Evolutionary conservation across 2,329 filamentous ascomycete species (phyloP), one percentile per base, ranked within the genome.

Genomic region (Hansfordia pulvinata): DNA sequence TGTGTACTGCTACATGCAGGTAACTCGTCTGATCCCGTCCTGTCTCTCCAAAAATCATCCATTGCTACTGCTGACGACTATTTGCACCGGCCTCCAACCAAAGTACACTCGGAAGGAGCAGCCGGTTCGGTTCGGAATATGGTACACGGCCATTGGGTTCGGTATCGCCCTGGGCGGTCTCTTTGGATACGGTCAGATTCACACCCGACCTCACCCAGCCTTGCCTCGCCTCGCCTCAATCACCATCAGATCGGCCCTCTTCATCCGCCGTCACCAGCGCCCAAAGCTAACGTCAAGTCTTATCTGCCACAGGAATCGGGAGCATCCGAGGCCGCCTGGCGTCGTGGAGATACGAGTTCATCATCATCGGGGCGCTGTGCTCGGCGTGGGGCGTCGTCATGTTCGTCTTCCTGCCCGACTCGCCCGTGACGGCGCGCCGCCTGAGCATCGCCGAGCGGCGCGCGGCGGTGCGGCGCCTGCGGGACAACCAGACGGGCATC

Each of bases 311-410:
- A 30, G 70, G 61, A 0, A 75, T 76, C 23, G 71, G 72, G 2
- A 58, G 72, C 34, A 70, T 71, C 35, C 53, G 58, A 20, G 69
- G 65, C 10, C 51, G 56, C 2, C 53, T 78, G 12, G 55, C 62
- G 0, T 65, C 62, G 0, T 80, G 74, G 74, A 69, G 68, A 40
- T 79, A 74, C 35, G 72, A 79, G 29, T 80, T 80, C 41, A 48
- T 81, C 10, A 62, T 80, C n/a, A 71, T 71, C 4, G 58, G 58
- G 6, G 56, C 65, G 1, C 53, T 76, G 8, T 76, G 69, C 31
- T 55, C 64, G 10, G 31, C 56, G 9, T 78, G 72, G 62, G 74
- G 67, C 2, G 56, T 76, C 6, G 48, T 69, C 8, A 64, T 76
- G 41, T 54, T 63, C 21, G 43, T 70, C 11, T 49, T 70, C 20